A percentile compares a stretch with the other conserved stretches of the same genome.
These are phyloP conservation scores for Tricholoma flavovirens DNA, from an alignment of 768 basidiomycete genomes.

Conservation along the genomic window DNA sequence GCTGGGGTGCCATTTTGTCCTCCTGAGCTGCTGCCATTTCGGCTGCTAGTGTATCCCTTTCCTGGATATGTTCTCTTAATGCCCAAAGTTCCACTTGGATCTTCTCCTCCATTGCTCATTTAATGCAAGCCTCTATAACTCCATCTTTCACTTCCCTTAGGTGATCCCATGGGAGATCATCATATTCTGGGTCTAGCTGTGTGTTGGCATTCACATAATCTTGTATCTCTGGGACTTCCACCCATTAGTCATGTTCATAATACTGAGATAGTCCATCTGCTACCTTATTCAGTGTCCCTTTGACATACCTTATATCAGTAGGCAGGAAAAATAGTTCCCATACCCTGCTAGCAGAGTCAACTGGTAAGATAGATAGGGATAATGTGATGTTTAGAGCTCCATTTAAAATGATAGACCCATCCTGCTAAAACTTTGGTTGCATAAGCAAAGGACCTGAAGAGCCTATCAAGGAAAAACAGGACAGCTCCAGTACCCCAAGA, in stretches of 20 bases:
- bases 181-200: conserved; percentile 13
- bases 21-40: neutral
- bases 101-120: neutral
- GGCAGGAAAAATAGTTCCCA: too few relatives aligned
- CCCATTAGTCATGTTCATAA: conserved; percentile 15
- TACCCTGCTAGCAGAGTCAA: too few relatives aligned
- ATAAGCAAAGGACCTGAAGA: too few relatives aligned
- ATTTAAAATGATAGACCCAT: too few relatives aligned
- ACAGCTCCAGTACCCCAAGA: too few relatives aligned
- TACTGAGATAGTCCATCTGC: conserved; percentile 24
- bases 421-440: too few relatives aligned
- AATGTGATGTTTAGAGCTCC: too few relatives aligned
- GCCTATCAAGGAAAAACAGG: too few relatives aligned
- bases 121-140: neutral
- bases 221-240: neutral
- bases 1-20: neutral
- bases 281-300: conserved; percentile 21
- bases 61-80: neutral
- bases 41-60: neutral
- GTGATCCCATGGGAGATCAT: neutral
- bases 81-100: neutral
- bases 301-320: conserved; percentile 18
- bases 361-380: too few relatives aligned
- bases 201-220: conserved; percentile 13
- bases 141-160: neutral